These are phyloP conservation scores for Dichotomopilus funicola DNA, from an alignment of 2,329 filamentous ascomycete genomes.

Conservation along the genomic window DNA sequence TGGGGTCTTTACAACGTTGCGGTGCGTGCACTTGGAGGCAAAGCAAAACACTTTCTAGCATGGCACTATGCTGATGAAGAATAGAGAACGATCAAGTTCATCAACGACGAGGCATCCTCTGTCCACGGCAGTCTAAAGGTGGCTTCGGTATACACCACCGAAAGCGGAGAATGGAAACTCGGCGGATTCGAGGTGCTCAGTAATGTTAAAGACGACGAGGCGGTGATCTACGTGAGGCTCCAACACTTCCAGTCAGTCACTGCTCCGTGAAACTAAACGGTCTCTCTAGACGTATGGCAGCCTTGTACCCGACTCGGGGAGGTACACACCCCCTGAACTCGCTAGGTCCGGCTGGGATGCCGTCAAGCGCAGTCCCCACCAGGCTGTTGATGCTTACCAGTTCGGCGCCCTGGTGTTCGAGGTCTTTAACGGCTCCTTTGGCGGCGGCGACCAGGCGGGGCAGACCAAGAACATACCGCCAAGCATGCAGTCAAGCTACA, in stretches of 20 bases:
- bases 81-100: slow-evolving; percentile 89
- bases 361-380: slow-evolving; percentile 74
- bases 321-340: slow-evolving; percentile 84
- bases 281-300: slow-evolving; percentile 68
- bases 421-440: slow-evolving; percentile 81
- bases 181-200: slow-evolving; percentile 90
- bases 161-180: slow-evolving; percentile 97
- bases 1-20: slow-evolving; percentile 89
- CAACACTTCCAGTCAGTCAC: background rate
- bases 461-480: slow-evolving; percentile 82
- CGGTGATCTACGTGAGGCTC: slow-evolving; percentile 69
- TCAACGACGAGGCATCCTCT: slow-evolving; percentile 87
- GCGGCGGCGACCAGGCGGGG: slow-evolving; percentile 68
- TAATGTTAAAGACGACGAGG: slow-evolving; percentile 92
- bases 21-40: slow-evolving; percentile 38
- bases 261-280: slow-evolving; percentile 4
- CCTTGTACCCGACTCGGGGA: slow-evolving; percentile 73
- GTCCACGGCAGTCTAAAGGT: slow-evolving; percentile 84
- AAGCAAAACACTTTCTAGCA: no score
- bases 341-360: slow-evolving; percentile 83
- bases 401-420: slow-evolving; percentile 82
- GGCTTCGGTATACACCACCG: slow-evolving; percentile 84
- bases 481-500: slow-evolving; percentile 86
- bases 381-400: slow-evolving; percentile 81
- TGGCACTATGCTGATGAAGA: slow-evolving; percentile 7